phyloP scores from a whole-genome alignment of 73 alveolate species.

The Paramecium sonneborni region DNA sequence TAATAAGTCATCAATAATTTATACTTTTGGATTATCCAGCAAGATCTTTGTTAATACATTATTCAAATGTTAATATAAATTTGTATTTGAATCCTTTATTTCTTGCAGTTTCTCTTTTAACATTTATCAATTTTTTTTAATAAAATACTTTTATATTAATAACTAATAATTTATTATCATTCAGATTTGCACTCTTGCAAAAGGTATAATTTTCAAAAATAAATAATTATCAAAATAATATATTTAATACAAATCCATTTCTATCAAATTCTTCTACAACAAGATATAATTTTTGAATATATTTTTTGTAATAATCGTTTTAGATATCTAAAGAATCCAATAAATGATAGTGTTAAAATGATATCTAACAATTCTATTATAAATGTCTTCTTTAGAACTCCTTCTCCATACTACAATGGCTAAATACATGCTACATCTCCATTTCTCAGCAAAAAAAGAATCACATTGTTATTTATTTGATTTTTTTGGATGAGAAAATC shows the following conservation, averaged over 20 bases:
- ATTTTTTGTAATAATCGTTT: neutral
- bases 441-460: neutral
- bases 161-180: no score
- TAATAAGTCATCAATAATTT: neutral
- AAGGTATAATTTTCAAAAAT: neutral
- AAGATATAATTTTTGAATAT: constrained; percentile 14
- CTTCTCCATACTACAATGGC: constrained; percentile 44
- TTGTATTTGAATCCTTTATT: constrained; percentile 41
- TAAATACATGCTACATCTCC: constrained; percentile 49
- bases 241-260: neutral
- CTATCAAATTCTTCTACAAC: constrained; percentile 42
- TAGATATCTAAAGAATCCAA: constrained; percentile 32
- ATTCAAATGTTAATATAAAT: constrained; percentile 16
- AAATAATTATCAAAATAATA: neutral
- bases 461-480: neutral
- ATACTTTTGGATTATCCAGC: constrained; percentile 49
- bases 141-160: neutral
- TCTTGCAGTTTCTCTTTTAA: constrained; percentile 54
- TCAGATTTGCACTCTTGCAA: no score
- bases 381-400: constrained; percentile 44
- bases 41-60: constrained; percentile 38
- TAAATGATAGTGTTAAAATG: constrained; percentile 17
- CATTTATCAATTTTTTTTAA: neutral
- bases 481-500: neutral
- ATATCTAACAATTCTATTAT: constrained; percentile 26